phyloP scores from a whole-genome alignment of 2,329 filamentous ascomycete genomes.

The Colletotrichum sp. region DNA sequence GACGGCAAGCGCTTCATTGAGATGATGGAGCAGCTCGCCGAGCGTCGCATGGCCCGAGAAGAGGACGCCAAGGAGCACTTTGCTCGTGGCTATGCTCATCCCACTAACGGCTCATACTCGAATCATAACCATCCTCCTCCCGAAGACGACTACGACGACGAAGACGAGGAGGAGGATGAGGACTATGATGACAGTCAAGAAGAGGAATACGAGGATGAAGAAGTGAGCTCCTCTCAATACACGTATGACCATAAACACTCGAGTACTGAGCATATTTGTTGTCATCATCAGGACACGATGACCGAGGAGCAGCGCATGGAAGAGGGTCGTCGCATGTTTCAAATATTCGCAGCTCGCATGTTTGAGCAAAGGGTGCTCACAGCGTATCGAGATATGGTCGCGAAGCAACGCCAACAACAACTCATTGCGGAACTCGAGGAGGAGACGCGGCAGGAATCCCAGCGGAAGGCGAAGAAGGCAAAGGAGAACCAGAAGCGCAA shows the following conservation, averaged over 20 bases:
- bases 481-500: slow-evolving; percentile 95
- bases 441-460: slow-evolving; percentile 75
- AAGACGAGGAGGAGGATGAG: slow-evolving; percentile 60
- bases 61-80: slow-evolving; percentile 79
- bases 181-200: slow-evolving; percentile 62
- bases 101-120: slow-evolving; percentile 63
- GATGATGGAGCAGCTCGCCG: slow-evolving; percentile 99
- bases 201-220: slow-evolving; percentile 66
- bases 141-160: slow-evolving; percentile 76
- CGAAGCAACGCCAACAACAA: slow-evolving; percentile 87
- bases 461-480: slow-evolving; percentile 90
- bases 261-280: slow-evolving; percentile 48
- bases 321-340: slow-evolving; percentile 97
- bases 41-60: slow-evolving; percentile 95
- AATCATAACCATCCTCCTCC: slow-evolving; percentile 77
- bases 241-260: slow-evolving; percentile 27
- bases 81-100: slow-evolving; percentile 62
- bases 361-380: slow-evolving; percentile 97
- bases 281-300: slow-evolving; percentile 79
- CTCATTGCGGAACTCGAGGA: slow-evolving; percentile 91
- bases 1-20: slow-evolving; percentile 99
- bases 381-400: slow-evolving; percentile 97
- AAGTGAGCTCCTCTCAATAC: slow-evolving; percentile 39
- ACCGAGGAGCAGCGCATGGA: slow-evolving; percentile 99
- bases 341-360: slow-evolving; percentile 99